phyloP scores from a whole-genome alignment of 352 stramenopile genomes.

The Pythium coloratum region DNA sequence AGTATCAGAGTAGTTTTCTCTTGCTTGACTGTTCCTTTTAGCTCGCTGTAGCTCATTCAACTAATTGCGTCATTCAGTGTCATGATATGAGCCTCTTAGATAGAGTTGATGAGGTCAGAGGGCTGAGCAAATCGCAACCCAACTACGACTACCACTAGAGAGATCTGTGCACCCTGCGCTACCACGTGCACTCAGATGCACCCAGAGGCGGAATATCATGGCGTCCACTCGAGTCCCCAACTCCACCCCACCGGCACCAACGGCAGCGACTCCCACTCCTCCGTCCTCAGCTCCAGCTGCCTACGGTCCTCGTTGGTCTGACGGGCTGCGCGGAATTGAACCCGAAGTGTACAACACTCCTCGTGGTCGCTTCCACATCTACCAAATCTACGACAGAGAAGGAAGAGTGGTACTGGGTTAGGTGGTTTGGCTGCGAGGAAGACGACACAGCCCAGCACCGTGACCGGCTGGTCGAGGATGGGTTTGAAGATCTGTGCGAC shows the following conservation, averaged over 20 bases:
- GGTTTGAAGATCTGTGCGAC: background rate
- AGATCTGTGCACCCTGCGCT: too few species aligned
- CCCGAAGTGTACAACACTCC: constrained; percentile 4
- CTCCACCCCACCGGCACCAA: background rate
- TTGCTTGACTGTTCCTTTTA: too few species aligned
- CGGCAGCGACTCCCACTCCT: background rate
- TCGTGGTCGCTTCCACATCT: background rate
- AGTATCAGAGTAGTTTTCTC: too few species aligned
- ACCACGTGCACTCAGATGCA: too few species aligned
- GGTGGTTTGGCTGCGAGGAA: background rate
- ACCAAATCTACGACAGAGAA: constrained; percentile 6
- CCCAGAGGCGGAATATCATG: background rate
- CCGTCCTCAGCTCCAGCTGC: background rate
- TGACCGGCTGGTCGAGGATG: background rate
- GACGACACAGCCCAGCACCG: constrained; percentile 2
- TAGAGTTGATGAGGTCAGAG: too few species aligned
- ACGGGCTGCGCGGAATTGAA: background rate
- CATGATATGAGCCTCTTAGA: too few species aligned
- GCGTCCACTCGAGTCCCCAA: background rate
- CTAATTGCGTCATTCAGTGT: too few species aligned
- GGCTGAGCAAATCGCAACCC: too few species aligned
- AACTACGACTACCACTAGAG: too few species aligned
- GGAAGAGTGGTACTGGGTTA: constrained; percentile 1
- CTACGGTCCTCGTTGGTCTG: background rate
- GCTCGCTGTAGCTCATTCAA: too few species aligned